Evolutionary conservation across 2,329 filamentous ascomycete species (phyloP), one percentile per base, ranked within the genome.

Genomic region (Hypoxylon sp.): DNA sequence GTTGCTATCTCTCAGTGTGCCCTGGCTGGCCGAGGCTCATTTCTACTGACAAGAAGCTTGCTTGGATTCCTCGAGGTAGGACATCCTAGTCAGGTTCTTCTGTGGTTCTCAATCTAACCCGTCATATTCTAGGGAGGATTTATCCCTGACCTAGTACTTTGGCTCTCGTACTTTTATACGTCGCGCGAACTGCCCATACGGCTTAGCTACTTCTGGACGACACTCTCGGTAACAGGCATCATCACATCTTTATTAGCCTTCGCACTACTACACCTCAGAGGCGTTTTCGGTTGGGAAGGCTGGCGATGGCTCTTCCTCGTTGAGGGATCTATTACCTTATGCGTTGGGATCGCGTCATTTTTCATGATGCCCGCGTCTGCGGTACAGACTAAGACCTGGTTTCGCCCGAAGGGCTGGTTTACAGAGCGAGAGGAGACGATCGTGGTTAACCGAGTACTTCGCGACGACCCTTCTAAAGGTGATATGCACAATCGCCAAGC

Each of bases 401-500:
- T 85, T 69, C 80, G 83, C 0, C 82, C 81, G 0, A 84, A 83
- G 7, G 82, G 85, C 1, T 90, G 88, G 88, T 90, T 89, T 75
- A 85, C 77, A 1, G 86, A 89, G 57, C 84, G 84, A 14, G 87
- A 89, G 73, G 82, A 86, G 40, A 77, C 80, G 27, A 90, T 90
- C 53, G 82, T 89, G 1, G 87, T 89, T 6, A 90, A 89, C 70
- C 82, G 89, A 1, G 78, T 83, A 5, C 76, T 83, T 20, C 83
- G 88, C 6, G 88, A 90, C 63, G 88, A 89, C 68, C 87, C 87
- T 2, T 82, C 83, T 25, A 88, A 88, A 71, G 85, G 85, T 46
- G 84, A 85, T 69, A 88, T 89, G 85, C 84, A 88, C 75, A 88
- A 89, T 69, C 85, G 86, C 13, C 81, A 88, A 75, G 82, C 84